Evolutionary conservation across 2,329 filamentous ascomycete genomes (phyloP).

Genomic region (Fusarium xylarioides): DNA sequence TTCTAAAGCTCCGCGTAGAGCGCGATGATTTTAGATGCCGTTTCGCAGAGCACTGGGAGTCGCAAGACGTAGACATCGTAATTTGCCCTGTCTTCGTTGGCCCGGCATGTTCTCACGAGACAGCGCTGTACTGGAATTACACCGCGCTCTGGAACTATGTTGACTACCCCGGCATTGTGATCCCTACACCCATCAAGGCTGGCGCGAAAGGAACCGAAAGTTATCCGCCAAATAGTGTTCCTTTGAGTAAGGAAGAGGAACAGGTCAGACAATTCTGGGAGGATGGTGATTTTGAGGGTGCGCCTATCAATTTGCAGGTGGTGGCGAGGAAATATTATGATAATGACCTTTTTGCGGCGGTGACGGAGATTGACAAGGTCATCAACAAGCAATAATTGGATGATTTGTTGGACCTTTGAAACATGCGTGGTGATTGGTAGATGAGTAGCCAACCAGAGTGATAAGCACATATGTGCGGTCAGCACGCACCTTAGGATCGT

Average conservation of each 20-base stretch:
- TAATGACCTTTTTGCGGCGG: constrained; percentile 4
- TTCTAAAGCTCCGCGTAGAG: constrained; percentile 40
- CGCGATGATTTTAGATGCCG: constrained; percentile 43
- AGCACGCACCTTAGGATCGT: accelerated
- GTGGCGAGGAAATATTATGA: constrained; percentile 49
- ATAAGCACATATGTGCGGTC: background rate
- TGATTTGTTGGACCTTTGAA: background rate
- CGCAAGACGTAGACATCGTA: constrained; percentile 49
- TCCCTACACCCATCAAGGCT: constrained; percentile 46
- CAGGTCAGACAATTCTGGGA: constrained; percentile 46
- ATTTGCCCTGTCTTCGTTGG: constrained; percentile 36
- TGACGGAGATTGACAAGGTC: background rate
- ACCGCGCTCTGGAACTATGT: constrained; percentile 50
- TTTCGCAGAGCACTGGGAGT: constrained; percentile 47
- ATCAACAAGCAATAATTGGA: background rate
- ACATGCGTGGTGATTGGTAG: background rate
- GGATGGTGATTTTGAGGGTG: constrained; percentile 47
- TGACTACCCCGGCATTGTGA: constrained; percentile 47
- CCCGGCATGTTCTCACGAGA: constrained; percentile 48
- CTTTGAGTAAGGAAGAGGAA: constrained; percentile 1
- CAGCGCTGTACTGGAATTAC: constrained; percentile 49
- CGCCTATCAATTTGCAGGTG: constrained; percentile 48
- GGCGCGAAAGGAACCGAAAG: background rate
- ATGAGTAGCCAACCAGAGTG: background rate
- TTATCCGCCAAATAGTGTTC: background rate